Percentiles rank a stretch among this genome's conserved stretches.
Conservation (phyloP, 495 filamentous ascomycete genomes). For the Mytilinidion resinicola region DNA sequence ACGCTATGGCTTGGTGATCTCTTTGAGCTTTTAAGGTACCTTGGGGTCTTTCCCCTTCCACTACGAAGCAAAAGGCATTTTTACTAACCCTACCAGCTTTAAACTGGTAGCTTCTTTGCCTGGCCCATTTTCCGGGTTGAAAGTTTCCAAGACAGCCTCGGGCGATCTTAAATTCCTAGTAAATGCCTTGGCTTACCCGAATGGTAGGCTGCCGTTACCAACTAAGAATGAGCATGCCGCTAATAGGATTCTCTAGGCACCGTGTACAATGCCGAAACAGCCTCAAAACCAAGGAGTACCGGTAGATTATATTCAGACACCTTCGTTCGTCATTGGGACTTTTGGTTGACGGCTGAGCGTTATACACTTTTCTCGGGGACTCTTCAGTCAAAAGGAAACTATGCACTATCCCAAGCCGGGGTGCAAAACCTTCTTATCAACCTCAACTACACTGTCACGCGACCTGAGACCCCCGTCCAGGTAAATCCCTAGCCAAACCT, state of each 20-base stretch:
- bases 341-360: constrained; percentile 49
- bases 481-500: too few species aligned
- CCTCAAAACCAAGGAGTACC: constrained; percentile 49
- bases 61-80: not conserved
- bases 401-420: constrained; percentile 12
- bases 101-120: constrained; percentile 20
- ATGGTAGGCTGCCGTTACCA: constrained; percentile 7
- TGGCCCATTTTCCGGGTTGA: constrained; percentile 24
- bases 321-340: constrained; percentile 75
- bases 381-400: constrained; percentile 28
- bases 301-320: constrained; percentile 63
- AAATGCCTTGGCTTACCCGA: constrained; percentile 50
- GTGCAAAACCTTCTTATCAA: constrained; percentile 42
- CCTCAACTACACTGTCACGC: constrained; percentile 37
- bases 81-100: not conserved
- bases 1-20: not conserved
- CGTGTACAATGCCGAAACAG: constrained; percentile 54
- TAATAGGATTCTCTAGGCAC: constrained; percentile 37
- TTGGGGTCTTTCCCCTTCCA: not conserved
- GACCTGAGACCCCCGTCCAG: constrained; percentile 42
- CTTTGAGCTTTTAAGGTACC: not conserved
- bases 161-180: constrained; percentile 27
- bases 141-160: constrained; percentile 21
- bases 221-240: too few species aligned
- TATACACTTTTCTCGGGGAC: constrained; percentile 45